These are phyloP conservation scores for Dissoconium aciculare DNA, from an alignment of 2,329 filamentous ascomycete species.

Conservation along the genomic window DNA sequence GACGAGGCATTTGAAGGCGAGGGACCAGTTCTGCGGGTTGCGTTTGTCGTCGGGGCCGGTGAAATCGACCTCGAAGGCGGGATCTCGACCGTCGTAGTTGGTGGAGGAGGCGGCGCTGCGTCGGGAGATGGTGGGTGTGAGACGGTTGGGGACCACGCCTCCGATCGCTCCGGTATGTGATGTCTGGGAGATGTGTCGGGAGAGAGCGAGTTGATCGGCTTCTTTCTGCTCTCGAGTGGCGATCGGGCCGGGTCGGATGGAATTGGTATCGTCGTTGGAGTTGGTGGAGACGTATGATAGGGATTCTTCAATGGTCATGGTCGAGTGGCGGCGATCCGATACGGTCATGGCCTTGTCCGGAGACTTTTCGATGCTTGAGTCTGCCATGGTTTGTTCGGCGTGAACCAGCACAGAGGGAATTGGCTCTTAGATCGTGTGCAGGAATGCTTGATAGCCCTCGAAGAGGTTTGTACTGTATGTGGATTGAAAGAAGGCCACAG, in stretches of 20 bases:
- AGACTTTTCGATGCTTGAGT: neutral
- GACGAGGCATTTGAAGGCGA: constrained; percentile 42
- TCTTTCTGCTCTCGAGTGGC: neutral
- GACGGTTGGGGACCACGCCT: constrained; percentile 11
- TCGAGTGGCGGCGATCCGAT: constrained; percentile 9
- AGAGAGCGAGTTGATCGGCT: constrained; percentile 6
- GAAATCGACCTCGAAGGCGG: constrained; percentile 61
- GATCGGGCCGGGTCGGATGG: no score
- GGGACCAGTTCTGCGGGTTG: constrained; percentile 55
- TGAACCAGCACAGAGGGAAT: no score
- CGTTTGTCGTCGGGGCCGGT: constrained; percentile 41
- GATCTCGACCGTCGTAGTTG: constrained; percentile 20
- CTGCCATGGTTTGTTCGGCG: neutral
- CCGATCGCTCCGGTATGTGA: constrained; percentile 20
- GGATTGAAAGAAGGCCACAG: no score
- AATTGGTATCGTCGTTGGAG: constrained; percentile 8
- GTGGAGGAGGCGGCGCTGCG: constrained; percentile 12
- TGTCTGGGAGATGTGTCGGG: constrained; percentile 16
- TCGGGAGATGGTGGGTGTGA: constrained; percentile 6
- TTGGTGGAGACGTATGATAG: constrained; percentile 12
- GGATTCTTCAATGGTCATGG: constrained; percentile 18
- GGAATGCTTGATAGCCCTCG: no score
- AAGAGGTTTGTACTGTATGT: no score
- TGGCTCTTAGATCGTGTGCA: no score
- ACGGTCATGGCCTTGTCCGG: constrained; percentile 2